A percentile compares a stretch with the other conserved stretches of the same genome.
phyloP scores from a whole-genome alignment of 768 basidiomycete genomes.

The Kwoniella sp. region DNA sequence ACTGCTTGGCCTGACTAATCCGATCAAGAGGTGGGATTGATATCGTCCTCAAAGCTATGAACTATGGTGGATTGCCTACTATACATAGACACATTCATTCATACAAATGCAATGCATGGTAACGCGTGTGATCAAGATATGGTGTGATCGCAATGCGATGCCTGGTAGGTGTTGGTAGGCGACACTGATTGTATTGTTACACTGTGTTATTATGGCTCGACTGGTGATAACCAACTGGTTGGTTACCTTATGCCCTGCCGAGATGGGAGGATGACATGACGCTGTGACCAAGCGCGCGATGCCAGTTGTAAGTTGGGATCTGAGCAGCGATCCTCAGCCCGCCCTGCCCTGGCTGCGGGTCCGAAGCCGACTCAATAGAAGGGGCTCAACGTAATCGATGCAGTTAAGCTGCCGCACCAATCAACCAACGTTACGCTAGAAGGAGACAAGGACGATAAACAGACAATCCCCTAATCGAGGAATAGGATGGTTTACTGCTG shows the following conservation, averaged over 20 bases:
- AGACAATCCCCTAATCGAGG: not conserved
- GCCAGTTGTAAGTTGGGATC: no score
- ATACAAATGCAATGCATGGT: no score
- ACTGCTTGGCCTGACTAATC: no score
- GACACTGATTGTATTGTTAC: no score
- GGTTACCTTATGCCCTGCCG: not conserved
- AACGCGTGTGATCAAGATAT: not conserved
- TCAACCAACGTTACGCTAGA: not conserved
- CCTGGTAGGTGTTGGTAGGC: no score
- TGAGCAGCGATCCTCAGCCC: not conserved
- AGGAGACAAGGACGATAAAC: not conserved
- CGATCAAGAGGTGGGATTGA: not conserved
- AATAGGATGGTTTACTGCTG: not conserved
- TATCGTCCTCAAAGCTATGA: no score
- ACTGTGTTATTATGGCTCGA: not conserved
- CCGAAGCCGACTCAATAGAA: not conserved
- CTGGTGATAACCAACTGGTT: not conserved
- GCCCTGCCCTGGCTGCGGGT: not conserved
- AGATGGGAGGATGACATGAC: not conserved
- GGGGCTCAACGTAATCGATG: not conserved
- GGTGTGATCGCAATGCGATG: conserved; percentile 1
- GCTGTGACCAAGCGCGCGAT: not conserved
- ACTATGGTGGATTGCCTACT: not conserved
- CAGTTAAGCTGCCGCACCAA: no score
- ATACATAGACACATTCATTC: not conserved